phyloP scores from a whole-genome alignment of 2,329 filamentous ascomycete genomes.

The Colletotrichum plurivorum region DNA sequence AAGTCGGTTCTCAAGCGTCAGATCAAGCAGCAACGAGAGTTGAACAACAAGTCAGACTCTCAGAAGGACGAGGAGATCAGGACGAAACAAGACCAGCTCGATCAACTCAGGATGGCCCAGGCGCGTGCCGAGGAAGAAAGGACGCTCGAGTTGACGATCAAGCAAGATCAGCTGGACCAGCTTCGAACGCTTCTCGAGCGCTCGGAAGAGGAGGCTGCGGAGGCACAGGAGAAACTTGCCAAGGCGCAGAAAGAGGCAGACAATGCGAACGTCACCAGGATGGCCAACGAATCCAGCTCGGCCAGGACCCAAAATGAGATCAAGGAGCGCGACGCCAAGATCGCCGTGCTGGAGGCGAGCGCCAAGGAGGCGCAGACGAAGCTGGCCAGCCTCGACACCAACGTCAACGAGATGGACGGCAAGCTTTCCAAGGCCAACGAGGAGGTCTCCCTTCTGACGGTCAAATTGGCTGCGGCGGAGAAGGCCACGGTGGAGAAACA shows the following conservation, averaged over 20 bases:
- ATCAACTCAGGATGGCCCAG: constrained; percentile 50
- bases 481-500: constrained; percentile 53
- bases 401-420: constrained; percentile 46
- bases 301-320: constrained; percentile 50
- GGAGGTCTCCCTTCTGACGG: constrained; percentile 53
- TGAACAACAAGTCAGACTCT: constrained; percentile 88
- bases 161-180: constrained; percentile 64
- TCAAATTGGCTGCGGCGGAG: constrained; percentile 51
- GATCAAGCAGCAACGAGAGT: constrained; percentile 93
- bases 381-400: constrained; percentile 48
- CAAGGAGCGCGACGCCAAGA: constrained; percentile 55
- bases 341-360: constrained; percentile 57
- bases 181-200: constrained; percentile 50
- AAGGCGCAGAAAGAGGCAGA: constrained; percentile 64
- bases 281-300: constrained; percentile 42
- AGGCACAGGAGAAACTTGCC: constrained; percentile 64
- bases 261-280: constrained; percentile 44
- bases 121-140: constrained; percentile 58
- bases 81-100: constrained; percentile 69
- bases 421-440: constrained; percentile 58
- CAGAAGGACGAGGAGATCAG: constrained; percentile 77
- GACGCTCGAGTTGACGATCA: constrained; percentile 72
- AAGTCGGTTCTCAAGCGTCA: constrained; percentile 91
- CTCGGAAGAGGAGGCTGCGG: constrained; percentile 55
- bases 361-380: constrained; percentile 53